Evolutionary conservation across 768 basidiomycete species (phyloP), one percentile per base, ranked within the genome.

Genomic region (Coprinellus micaceus): DNA sequence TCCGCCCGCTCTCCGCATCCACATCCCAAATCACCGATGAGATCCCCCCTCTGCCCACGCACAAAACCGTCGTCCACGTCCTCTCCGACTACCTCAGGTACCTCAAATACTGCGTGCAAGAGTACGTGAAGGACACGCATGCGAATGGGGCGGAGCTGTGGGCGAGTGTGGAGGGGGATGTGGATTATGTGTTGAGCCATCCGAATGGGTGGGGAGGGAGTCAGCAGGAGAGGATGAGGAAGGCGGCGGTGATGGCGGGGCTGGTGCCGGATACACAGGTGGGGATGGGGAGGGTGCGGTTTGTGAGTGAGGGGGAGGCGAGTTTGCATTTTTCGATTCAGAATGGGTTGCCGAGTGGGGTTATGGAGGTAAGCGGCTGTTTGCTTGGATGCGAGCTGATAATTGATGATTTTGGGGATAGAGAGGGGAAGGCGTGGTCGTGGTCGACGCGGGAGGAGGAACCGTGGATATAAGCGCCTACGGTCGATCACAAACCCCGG

Each of bases 151-250:
- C 25, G 11, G 64, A 66, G 12, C 57, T 83, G 3, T 83, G 80
- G 82, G 64, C 60, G 7, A 74, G 75, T 6, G 53, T 80, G 17
- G 71, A 77, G 58, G 63, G 67, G 15, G 67, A 61, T 7, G 73
- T 80, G 30, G 77, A 81, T 36, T 79, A 75, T 58, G 71, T 85
- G 6, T 71, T 85, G 19, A 74, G 77, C 1, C 83, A 84, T 58
- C 84, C 83, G 10, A 84, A 85, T 58, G 83, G 81, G 0, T 85
- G 83, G 83, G 83, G 78, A 53, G 80, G 79, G 0, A 63, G 62
- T 0, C 83, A 86, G 56, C 83, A 85, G 60, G 67, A 63, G 13
- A 69, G 74, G 61, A 80, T 85, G 70, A 74, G 83, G 2, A 63
- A 65, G 22, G 83, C 84, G 0, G 81, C 81, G 0, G 64, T 76